A percentile compares a stretch with the other conserved stretches of the same genome.
phyloP scores from a whole-genome alignment of 257 asterid species.

The Solanum pennellii region DNA sequence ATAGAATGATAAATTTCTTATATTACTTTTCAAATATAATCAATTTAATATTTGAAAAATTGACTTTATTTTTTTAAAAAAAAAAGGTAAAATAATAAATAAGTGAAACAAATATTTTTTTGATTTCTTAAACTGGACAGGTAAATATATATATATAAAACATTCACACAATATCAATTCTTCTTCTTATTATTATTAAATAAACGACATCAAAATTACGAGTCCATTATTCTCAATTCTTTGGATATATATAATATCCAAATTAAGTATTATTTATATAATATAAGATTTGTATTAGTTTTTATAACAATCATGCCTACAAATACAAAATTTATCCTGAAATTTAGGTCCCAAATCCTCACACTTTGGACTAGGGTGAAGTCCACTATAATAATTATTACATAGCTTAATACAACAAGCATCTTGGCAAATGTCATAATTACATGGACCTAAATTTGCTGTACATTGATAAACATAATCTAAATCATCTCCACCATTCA shows the following conservation, averaged over 20 bases:
- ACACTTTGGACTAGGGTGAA: not conserved
- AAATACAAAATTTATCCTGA: not conserved
- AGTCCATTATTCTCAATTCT: not conserved
- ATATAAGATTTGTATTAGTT: not conserved
- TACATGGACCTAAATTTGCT: constrained; percentile 1
- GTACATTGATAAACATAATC: not conserved
- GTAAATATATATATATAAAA: no score
- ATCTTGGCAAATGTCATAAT: not conserved
- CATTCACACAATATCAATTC: no score
- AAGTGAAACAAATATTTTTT: no score
- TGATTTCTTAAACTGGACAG: no score
- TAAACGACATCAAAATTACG: not conserved
- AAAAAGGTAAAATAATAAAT: no score
- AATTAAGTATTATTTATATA: not conserved
- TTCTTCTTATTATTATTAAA: no score
- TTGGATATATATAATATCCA: not conserved
- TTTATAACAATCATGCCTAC: constrained; percentile 1
- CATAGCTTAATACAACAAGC: not conserved
- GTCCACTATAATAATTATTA: not conserved
- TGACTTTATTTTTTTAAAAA: no score
- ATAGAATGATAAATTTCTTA: no score
- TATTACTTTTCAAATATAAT: no score
- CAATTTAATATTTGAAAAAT: no score
- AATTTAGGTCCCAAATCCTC: not conserved
- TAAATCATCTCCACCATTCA: not conserved